These are phyloP conservation scores for Malus hybrid DNA, from an alignment of 331 rosid species.

Conservation along the genomic window DNA sequence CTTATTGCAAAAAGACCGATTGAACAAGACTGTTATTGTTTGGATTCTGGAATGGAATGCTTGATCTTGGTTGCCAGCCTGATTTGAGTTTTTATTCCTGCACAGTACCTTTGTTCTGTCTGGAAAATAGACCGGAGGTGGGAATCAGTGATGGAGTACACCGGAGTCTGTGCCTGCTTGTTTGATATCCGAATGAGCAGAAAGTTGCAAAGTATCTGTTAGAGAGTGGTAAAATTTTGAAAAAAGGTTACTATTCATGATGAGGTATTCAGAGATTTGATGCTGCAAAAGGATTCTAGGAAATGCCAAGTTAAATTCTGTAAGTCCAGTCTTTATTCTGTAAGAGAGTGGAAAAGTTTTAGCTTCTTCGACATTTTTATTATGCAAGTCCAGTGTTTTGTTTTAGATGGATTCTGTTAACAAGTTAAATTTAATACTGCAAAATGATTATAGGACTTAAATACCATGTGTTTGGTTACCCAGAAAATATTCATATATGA, in stretches of 20 bases:
- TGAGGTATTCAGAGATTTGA: background rate
- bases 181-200: background rate
- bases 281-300: background rate
- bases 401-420: background rate
- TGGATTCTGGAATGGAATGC: slow-evolving; percentile 28
- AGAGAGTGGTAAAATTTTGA: background rate
- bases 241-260: background rate
- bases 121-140: slow-evolving; percentile 45
- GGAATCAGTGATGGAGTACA: slow-evolving; percentile 13
- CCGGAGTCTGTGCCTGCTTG: background rate
- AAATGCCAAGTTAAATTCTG: background rate
- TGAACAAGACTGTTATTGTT: slow-evolving; percentile 55
- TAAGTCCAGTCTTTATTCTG: too few species aligned
- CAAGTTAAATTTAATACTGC: too few species aligned
- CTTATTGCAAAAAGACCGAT: slow-evolving; percentile 36
- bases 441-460: too few species aligned
- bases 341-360: too few species aligned
- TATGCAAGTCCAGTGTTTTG: too few species aligned
- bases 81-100: slow-evolving; percentile 54
- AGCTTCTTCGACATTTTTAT: too few species aligned
- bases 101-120: slow-evolving; percentile 57
- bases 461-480: too few species aligned
- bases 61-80: slow-evolving; percentile 29
- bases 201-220: background rate
- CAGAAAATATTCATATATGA: too few species aligned